Evolutionary conservation across 208 protist species (phyloP), one percentile per base, ranked within the genome.

Genomic region (Leishmania lainsoni): DNA sequence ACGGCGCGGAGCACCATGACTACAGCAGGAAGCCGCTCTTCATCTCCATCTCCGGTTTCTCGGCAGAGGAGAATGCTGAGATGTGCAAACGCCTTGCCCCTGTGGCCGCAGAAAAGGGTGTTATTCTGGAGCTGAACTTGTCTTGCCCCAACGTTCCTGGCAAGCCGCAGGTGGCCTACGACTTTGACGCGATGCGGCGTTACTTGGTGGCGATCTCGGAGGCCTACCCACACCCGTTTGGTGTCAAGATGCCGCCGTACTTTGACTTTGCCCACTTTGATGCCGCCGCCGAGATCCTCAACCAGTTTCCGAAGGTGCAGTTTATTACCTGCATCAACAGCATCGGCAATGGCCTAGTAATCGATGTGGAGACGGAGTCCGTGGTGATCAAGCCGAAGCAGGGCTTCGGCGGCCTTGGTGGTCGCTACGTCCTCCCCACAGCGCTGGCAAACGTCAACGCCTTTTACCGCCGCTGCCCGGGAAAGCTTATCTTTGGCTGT

Each of bases 231-330:
- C 80, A 87, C 59, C 91, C 92, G 17, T 96, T 98, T 79, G 94
- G 93, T 20, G 92, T 98, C 70, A 98, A 98, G 89, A 92, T 98
- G 89, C 91, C 94, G 54, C 94, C 94, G 8, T 98, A 98, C 85
- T 96, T 96, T 80, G 94, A 98, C 82, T 91, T 96, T 75, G 92
- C 94, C 9, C 92, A 96, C 89, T 98, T 98, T 76, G 94, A 98
- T 83, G 78, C 83, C 76, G 92, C 94, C 1, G 94, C 94, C 39
- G 82, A 72, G 9, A 87, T 98, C n/a, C 80, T 98, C 16, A 96
- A 98, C 83, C 89, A 91, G 22, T 95, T 94, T 79, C 88, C 92
- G 26, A 88, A 91, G 54, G 92, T 98, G 42, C 85, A 88, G 59
- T 96, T 96, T 79, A 89, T 98, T 52, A 96, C 92, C 8, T 96